Evolutionary conservation across 164 flowering plant species (phyloP).

Genomic region (Vitis riparia): DNA sequence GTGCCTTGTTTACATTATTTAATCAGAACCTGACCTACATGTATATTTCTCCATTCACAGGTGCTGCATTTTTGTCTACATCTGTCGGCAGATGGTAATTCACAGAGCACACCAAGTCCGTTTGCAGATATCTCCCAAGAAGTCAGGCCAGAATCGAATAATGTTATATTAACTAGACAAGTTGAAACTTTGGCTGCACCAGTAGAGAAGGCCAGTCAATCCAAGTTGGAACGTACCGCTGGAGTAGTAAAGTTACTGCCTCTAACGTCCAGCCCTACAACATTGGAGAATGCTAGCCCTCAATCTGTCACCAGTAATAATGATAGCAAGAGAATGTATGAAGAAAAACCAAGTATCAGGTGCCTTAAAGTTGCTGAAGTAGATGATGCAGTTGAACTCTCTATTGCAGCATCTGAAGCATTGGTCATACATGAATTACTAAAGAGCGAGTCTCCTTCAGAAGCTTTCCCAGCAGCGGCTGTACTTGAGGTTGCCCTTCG

Average conservation of each 20-base stretch:
- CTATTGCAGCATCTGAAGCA: conserved; percentile 90
- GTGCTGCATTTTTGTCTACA: conserved; percentile 49
- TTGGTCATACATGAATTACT: conserved; percentile 64
- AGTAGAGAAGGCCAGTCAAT: conserved; percentile 8
- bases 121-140: conserved; percentile 14
- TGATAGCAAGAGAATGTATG: conserved; percentile 12
- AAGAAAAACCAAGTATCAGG: conserved; percentile 14
- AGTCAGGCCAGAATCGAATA: conserved; percentile 12
- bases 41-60: conserved; percentile 29
- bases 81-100: conserved; percentile 49
- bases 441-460: conserved; percentile 25
- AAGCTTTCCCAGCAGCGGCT: conserved; percentile 34
- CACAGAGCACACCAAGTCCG: conserved; percentile 26
- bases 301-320: conserved; percentile 8
- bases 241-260: conserved; percentile 2
- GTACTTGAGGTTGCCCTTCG: conserved; percentile 70
- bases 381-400: conserved; percentile 61
- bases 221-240: conserved; percentile 7
- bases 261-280: conserved; percentile 10
- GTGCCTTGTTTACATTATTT: not conserved
- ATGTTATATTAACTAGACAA: conserved; percentile 3
- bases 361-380: conserved; percentile 28
- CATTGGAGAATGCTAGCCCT: conserved; percentile 2
- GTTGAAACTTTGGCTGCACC: conserved; percentile 17
- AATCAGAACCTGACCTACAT: not conserved